Evolutionary conservation across 495 filamentous ascomycete genomes (phyloP).

Genomic region (Paragyromitra xinjiangensis): DNA sequence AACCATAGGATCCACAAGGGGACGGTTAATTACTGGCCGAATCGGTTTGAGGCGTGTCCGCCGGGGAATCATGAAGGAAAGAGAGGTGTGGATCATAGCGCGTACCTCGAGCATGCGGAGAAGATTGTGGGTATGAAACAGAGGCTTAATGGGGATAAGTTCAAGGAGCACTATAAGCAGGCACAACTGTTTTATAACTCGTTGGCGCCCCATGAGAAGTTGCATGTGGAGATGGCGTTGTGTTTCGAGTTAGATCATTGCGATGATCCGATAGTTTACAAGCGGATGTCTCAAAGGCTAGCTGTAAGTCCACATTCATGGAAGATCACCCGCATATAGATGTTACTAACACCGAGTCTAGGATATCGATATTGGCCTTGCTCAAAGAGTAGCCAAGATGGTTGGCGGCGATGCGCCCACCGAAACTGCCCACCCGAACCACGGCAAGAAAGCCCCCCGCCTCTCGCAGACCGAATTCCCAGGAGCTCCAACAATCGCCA

Average conservation of each 20-base stretch:
- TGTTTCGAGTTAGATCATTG: constrained; percentile 90
- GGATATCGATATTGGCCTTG: constrained; percentile 77
- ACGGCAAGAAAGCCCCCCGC: constrained; percentile 69
- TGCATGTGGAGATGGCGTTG: constrained; percentile 74
- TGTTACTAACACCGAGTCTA: not conserved
- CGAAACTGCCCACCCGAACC: constrained; percentile 64
- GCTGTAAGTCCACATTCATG: constrained; percentile 51
- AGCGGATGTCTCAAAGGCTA: constrained; percentile 74
- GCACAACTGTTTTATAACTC: constrained; percentile 86
- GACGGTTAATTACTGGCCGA: constrained; percentile 89
- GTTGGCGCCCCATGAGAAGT: constrained; percentile 72
- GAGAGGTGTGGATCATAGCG: constrained; percentile 65
- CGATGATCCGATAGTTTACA: constrained; percentile 83
- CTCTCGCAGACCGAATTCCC: constrained; percentile 76
- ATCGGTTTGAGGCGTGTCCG: constrained; percentile 72
- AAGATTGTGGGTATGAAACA: constrained; percentile 75
- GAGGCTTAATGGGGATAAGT: constrained; percentile 77
- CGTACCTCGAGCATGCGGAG: constrained; percentile 73
- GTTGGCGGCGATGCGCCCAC: constrained; percentile 73
- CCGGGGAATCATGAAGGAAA: constrained; percentile 63
- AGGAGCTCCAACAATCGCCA: constrained; percentile 72
- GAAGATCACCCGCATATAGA: not conserved
- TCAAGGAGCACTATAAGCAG: constrained; percentile 74
- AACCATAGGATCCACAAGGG: constrained; percentile 71
- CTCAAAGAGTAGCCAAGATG: constrained; percentile 72